Percentiles rank a stretch among this genome's conserved stretches.
phyloP scores from a whole-genome alignment of 305 asterid genomes.

The Stenogyne calaminthoides region DNA sequence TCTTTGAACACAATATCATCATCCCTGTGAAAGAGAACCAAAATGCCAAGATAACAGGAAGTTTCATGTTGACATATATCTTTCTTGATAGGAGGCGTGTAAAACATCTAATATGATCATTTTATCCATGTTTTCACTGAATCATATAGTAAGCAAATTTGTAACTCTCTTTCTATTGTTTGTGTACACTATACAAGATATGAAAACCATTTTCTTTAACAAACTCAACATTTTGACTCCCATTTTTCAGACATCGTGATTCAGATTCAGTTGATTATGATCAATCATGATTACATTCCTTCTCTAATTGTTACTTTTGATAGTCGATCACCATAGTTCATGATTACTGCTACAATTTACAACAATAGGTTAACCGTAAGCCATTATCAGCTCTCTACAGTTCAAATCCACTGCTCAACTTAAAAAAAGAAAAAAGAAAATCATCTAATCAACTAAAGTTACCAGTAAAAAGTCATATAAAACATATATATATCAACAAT shows the following conservation, averaged over 20 bases:
- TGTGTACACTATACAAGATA: neutral
- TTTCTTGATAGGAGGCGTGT: neutral
- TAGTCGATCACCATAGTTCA: neutral
- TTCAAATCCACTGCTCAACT: no score
- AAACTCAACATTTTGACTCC: neutral
- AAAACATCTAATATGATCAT: neutral
- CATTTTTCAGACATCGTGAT: neutral
- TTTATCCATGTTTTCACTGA: neutral
- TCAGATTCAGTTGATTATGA: neutral
- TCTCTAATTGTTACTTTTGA: neutral
- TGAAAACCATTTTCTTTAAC: neutral
- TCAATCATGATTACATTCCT: neutral
- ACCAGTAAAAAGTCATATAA: neutral
- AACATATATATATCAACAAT: neutral
- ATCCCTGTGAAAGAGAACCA: constrained; percentile 49
- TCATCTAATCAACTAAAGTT: neutral
- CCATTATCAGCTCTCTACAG: no score
- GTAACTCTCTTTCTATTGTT: neutral
- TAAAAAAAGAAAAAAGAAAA: no score
- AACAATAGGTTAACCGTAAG: neutral
- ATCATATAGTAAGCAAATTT: neutral
- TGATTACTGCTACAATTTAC: neutral
- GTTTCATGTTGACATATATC: neutral
- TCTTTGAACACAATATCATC: constrained; percentile 86
- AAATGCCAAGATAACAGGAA: neutral